Evolutionary conservation across 495 filamentous ascomycete genomes (phyloP).

Genomic region (Beverwykella pulmonaria): DNA sequence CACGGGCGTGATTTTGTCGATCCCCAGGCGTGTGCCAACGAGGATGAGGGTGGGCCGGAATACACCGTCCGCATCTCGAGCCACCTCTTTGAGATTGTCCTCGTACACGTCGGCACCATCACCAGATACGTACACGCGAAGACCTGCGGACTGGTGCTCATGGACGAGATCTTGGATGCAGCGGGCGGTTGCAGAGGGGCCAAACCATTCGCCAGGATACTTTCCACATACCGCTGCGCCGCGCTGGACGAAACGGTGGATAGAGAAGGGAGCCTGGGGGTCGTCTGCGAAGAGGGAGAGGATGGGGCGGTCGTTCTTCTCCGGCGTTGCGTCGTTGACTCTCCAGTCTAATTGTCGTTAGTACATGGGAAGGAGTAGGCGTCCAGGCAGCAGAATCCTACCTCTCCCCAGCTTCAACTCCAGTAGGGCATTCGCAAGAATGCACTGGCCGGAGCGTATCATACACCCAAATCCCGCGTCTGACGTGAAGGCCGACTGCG

Average conservation of each 20-base stretch:
- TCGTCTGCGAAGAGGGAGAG: slow-evolving; percentile 87
- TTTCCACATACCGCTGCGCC: slow-evolving; percentile 89
- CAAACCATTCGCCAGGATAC: slow-evolving; percentile 98
- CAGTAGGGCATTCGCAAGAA: slow-evolving; percentile 82
- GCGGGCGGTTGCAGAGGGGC: slow-evolving; percentile 93
- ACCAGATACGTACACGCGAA: slow-evolving; percentile 85
- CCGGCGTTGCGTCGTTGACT: slow-evolving; percentile 52
- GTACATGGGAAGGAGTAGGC: not conserved
- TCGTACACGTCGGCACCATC: slow-evolving; percentile 92
- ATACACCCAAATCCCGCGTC: slow-evolving; percentile 99
- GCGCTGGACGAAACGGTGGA: slow-evolving; percentile 90
- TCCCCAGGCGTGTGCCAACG: slow-evolving; percentile 83
- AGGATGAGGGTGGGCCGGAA: slow-evolving; percentile 88
- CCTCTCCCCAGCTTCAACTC: slow-evolving; percentile 77
- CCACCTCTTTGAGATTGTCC: slow-evolving; percentile 76
- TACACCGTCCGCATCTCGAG: slow-evolving; percentile 60
- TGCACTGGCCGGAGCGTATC: slow-evolving; percentile 93
- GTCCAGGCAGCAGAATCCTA: slow-evolving; percentile 45
- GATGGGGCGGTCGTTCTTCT: slow-evolving; percentile 67
- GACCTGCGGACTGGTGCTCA: slow-evolving; percentile 55
- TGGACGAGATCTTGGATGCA: slow-evolving; percentile 88
- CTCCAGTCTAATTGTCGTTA: slow-evolving; percentile 69
- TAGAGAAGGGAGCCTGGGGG: slow-evolving; percentile 84
- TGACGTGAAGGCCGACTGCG: slow-evolving; percentile 82
- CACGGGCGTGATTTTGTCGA: slow-evolving; percentile 87